Conservation (phyloP, 2,329 filamentous ascomycete species). For the Sphaceloma murrayae region DNA sequence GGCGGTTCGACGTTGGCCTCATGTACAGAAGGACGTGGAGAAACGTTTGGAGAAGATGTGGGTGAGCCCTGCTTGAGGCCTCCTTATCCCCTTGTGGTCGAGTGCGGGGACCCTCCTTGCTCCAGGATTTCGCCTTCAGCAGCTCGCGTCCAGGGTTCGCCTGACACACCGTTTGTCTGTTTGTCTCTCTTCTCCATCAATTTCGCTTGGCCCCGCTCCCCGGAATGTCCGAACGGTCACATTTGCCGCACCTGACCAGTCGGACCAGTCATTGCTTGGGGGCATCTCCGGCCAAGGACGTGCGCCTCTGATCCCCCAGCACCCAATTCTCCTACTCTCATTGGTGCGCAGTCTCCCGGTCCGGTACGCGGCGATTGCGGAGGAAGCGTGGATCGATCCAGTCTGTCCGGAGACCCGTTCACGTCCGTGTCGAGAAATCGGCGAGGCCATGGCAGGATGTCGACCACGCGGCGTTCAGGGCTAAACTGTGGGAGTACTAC, state of each 20-base stretch:
- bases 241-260: conserved; percentile 8
- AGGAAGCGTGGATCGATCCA: conserved; percentile 10
- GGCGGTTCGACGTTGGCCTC: too few relatives aligned
- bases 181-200: conserved; percentile 12
- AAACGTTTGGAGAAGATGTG: too few relatives aligned
- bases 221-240: background rate
- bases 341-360: background rate
- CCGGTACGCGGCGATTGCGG: conserved; percentile 4
- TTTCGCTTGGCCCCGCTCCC: background rate
- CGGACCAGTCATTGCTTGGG: conserved; percentile 1
- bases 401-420: too few relatives aligned
- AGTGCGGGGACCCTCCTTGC: too few relatives aligned
- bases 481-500: conserved; percentile 5
- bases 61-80: too few relatives aligned
- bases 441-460: background rate
- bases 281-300: too few relatives aligned
- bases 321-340: conserved; percentile 2
- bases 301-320: too few relatives aligned
- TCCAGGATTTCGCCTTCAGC: too few relatives aligned
- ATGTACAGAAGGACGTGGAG: too few relatives aligned
- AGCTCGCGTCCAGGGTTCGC: too few relatives aligned
- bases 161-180: background rate
- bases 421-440: too few relatives aligned
- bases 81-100: too few relatives aligned
- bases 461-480: conserved; percentile 12